These are phyloP conservation scores for Onygenales sp. DNA, from an alignment of 2,329 filamentous ascomycete genomes.

Conservation along the genomic window DNA sequence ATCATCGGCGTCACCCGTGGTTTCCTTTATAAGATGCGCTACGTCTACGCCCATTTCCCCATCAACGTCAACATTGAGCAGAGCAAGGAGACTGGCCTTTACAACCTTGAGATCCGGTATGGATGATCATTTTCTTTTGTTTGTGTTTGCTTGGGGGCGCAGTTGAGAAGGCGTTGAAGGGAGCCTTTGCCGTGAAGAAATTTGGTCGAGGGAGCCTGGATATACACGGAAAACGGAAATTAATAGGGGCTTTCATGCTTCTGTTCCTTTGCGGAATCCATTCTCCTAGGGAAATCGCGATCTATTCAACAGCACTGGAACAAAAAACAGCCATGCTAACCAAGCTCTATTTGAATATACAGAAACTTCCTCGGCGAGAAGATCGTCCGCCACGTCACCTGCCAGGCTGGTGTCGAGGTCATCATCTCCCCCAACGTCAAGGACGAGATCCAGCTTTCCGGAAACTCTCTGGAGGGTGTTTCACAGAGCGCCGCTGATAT, in stretches of 20 bases:
- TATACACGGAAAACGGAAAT: neutral
- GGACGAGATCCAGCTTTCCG: constrained; percentile 88
- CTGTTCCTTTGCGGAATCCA: too few species aligned
- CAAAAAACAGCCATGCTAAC: constrained; percentile 1
- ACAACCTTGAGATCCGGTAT: constrained; percentile 94
- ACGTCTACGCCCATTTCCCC: constrained; percentile 99
- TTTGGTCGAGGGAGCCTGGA: neutral
- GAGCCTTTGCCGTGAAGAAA: too few species aligned
- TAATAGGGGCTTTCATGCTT: neutral
- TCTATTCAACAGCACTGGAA: neutral
- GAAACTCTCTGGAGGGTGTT: constrained; percentile 94
- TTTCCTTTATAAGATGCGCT: constrained; percentile 99
- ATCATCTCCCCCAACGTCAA: constrained; percentile 86
- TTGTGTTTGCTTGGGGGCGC: neutral
- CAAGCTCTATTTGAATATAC: constrained; percentile 9
- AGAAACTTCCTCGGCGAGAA: constrained; percentile 99
- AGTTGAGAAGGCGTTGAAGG: neutral
- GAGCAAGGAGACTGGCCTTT: constrained; percentile 80
- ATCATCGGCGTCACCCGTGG: constrained; percentile 97
- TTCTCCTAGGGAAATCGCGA: too few species aligned
- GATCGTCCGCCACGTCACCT: constrained; percentile 85
- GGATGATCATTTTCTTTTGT: constrained; percentile 22
- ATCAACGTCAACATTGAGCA: constrained; percentile 99
- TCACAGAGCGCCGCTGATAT: constrained; percentile 98
- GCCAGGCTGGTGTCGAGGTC: constrained; percentile 85